Evolutionary conservation across 805 yeast species (phyloP).

Genomic region (Saccharomycopsis vini): DNA sequence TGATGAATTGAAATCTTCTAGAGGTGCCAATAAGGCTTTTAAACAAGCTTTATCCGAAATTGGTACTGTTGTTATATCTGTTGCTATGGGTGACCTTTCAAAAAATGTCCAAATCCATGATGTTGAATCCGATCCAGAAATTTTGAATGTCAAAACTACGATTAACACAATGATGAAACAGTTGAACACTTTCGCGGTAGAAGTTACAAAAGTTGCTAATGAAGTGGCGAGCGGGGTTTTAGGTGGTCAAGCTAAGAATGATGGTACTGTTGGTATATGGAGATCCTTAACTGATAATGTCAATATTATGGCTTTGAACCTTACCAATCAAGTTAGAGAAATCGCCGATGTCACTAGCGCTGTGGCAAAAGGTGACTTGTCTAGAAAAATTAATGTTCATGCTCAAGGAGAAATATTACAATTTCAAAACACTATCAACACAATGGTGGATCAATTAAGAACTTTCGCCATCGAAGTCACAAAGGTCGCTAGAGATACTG

Average conservation of each 20-base stretch:
- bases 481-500: slow-evolving; percentile 81
- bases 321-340: slow-evolving; percentile 38
- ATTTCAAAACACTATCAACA: slow-evolving; percentile 76
- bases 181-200: slow-evolving; percentile 69
- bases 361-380: slow-evolving; percentile 78
- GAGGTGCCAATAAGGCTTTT: slow-evolving; percentile 56
- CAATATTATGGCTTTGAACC: slow-evolving; percentile 51
- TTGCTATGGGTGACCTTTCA: slow-evolving; percentile 80
- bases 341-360: slow-evolving; percentile 86
- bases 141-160: slow-evolving; percentile 67
- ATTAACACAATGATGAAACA: slow-evolving; percentile 88
- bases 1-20: slow-evolving; percentile 13
- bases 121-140: slow-evolving; percentile 70
- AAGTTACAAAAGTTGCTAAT: slow-evolving; percentile 78
- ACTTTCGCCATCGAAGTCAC: slow-evolving; percentile 82
- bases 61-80: slow-evolving; percentile 80
- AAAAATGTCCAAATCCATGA: slow-evolving; percentile 70
- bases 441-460: slow-evolving; percentile 81
- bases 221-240: slow-evolving; percentile 86
- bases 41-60: slow-evolving; percentile 67
- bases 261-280: slow-evolving; percentile 87
- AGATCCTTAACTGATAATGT: slow-evolving; percentile 75
- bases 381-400: slow-evolving; percentile 77
- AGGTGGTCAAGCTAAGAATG: slow-evolving; percentile 82
- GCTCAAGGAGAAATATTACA: slow-evolving; percentile 88